phyloP scores from a whole-genome alignment of 2,329 filamentous ascomycete species.

The Alternaria ventricosa region DNA sequence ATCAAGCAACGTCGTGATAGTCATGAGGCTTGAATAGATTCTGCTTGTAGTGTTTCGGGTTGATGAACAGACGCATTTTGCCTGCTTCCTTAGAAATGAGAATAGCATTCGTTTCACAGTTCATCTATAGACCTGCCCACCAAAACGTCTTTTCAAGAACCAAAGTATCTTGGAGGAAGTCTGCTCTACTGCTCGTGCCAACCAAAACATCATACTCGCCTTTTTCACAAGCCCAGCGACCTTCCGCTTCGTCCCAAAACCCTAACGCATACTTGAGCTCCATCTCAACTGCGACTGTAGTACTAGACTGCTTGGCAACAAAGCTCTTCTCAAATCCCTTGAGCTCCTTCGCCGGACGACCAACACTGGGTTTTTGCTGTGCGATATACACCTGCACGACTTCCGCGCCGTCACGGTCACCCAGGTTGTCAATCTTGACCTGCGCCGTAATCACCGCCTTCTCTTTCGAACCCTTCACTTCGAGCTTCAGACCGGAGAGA shows the following conservation, averaged over 20 bases:
- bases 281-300: slow-evolving; percentile 45
- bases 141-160: not conserved
- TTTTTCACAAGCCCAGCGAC: slow-evolving; percentile 23
- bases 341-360: not conserved
- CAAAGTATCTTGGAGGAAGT: not conserved
- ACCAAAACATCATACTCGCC: slow-evolving; percentile 64
- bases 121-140: not conserved
- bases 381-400: slow-evolving; percentile 62
- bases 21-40: not conserved
- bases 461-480: slow-evolving; percentile 9
- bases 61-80: not conserved
- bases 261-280: slow-evolving; percentile 63
- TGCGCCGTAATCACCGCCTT: slow-evolving; percentile 38
- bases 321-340: slow-evolving; percentile 45
- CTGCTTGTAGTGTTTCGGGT: not conserved
- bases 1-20: not conserved
- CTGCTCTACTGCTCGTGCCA: slow-evolving; percentile 33
- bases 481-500: slow-evolving; percentile 52
- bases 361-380: not conserved
- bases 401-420: slow-evolving; percentile 56
- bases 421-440: slow-evolving; percentile 62
- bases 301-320: not conserved
- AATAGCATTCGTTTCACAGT: not conserved
- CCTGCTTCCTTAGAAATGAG: too few relatives aligned
- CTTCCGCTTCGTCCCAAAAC: slow-evolving; percentile 49